These are phyloP conservation scores for Cadophora luteo-olivacea DNA, from an alignment of 2,329 filamentous ascomycete genomes.

Conservation along the genomic window DNA sequence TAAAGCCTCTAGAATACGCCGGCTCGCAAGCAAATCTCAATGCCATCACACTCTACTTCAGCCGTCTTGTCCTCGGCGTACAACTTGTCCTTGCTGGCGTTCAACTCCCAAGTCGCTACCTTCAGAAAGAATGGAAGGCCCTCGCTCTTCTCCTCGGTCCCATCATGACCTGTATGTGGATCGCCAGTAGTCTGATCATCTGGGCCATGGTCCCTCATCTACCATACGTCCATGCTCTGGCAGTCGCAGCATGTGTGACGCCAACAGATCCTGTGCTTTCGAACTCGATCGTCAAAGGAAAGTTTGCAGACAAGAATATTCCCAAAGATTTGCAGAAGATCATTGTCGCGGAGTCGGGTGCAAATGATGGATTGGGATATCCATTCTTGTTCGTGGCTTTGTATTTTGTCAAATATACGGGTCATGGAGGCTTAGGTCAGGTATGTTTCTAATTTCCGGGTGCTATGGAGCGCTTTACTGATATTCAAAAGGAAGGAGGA, in stretches of 20 bases:
- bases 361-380: conserved; percentile 86
- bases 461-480: background rate
- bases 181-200: conserved; percentile 78
- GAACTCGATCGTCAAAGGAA: conserved; percentile 91
- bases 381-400: conserved; percentile 86
- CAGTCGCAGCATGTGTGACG: conserved; percentile 85
- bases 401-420: conserved; percentile 80
- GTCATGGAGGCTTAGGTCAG: conserved; percentile 59
- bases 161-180: conserved; percentile 87
- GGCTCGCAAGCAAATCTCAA: conserved; percentile 65
- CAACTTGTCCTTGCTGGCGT: conserved; percentile 90
- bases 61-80: conserved; percentile 84
- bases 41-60: conserved; percentile 81
- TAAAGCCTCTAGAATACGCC: conserved; percentile 79
- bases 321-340: conserved; percentile 82
- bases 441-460: background rate
- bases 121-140: conserved; percentile 79
- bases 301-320: conserved; percentile 90
- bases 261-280: conserved; percentile 89
- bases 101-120: conserved; percentile 83
- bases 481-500: conserved; percentile 54
- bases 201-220: conserved; percentile 78
- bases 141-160: conserved; percentile 79
- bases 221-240: conserved; percentile 78
- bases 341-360: conserved; percentile 80